Base-by-base conservation (phyloP, 495 filamentous ascomycete species). In the Apiosordaria backusii region DNA sequence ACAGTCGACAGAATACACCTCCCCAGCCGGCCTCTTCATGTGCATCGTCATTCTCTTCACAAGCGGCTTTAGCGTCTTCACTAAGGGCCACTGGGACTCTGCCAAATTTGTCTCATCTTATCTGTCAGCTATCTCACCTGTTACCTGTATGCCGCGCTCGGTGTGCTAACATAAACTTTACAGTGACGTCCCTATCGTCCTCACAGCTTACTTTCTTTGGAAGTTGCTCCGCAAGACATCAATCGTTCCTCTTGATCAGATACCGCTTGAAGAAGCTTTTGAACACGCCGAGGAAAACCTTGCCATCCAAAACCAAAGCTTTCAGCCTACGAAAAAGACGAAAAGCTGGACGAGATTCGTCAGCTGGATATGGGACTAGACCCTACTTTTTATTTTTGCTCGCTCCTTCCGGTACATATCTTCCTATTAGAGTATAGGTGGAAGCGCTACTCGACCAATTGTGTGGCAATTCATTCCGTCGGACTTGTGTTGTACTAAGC, bases 111-210 rank as follows among this genome's bases (percentile, higher is more conserved):
- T 84, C 10, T 82, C 82, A 0, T 75, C 79, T 0, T 85, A 85
- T 61, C 67, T 85, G 82, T 83, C 68, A 72, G 80, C 76, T 1
- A 1, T 62, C 3, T 53, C 15, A 19, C 9, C 21, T 0, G 1
- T 4, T 26, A 19, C 19, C 1, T 57, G 19, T 55, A 62, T 9
- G 4, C 55, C 50, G 15, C 53, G 35, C 6, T 27, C 10, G 1
- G 18, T 19, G 52, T 65, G 15, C 65, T 61, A 21, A 64, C 29
- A 21, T 53, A 10, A 27, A 24, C 57, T 21, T 23, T 23, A 57
- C 50, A 82, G 82, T 58, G 83, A 87, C 57, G 82, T 89, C 27
- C 84, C 85, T 0, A 78, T 88, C 25, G 81, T 87, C 50, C 55
- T 80, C 0, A 64, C 64, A 1, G 78, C 86, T 22, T 87, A 83